Percentiles rank a stretch among this genome's conserved stretches.
Conservation (phyloP, 2,329 filamentous ascomycete genomes). For the Bisporella sp. region DNA sequence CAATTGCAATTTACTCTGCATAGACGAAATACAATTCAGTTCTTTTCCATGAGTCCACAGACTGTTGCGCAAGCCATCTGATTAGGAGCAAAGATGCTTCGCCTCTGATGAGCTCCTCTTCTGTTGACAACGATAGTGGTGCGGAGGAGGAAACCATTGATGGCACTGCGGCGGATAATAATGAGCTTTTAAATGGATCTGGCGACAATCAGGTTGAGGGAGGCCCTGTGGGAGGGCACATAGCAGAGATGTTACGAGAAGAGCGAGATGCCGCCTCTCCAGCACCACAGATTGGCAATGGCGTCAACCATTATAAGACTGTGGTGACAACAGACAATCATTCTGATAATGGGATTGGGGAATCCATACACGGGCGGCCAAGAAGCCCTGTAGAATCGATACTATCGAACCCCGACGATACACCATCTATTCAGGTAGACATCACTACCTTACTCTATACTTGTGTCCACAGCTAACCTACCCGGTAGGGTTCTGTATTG, state of each 20-base stretch:
- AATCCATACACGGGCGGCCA: slow-evolving; percentile 44
- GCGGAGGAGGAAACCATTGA: slow-evolving; percentile 44
- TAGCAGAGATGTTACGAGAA: slow-evolving; percentile 22
- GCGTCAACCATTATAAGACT: slow-evolving; percentile 25
- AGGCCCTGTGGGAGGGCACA: slow-evolving; percentile 11
- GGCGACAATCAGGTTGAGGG: not conserved
- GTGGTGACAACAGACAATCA: slow-evolving; percentile 34
- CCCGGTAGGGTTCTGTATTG: slow-evolving; percentile 48
- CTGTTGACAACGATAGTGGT: slow-evolving; percentile 54
- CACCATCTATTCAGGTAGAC: slow-evolving; percentile 71
- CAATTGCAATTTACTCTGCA: too few species aligned
- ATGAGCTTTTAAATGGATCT: slow-evolving; percentile 29
- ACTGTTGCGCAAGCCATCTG: too few species aligned
- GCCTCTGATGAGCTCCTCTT: slow-evolving; percentile 58
- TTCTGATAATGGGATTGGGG: slow-evolving; percentile 48
- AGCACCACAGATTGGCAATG: slow-evolving; percentile 27
- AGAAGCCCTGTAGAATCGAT: slow-evolving; percentile 64
- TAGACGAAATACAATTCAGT: too few species aligned
- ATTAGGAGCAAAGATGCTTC: too few species aligned
- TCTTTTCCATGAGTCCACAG: too few species aligned
- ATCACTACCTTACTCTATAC: slow-evolving; percentile 14
- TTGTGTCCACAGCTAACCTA: slow-evolving; percentile 4
- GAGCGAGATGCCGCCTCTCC: slow-evolving; percentile 20
- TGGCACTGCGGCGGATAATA: slow-evolving; percentile 28
- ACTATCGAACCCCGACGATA: slow-evolving; percentile 72